These are phyloP conservation scores for Neofusicoccum laricinum DNA, from an alignment of 2,329 filamentous ascomycete genomes.

Conservation along the genomic window DNA sequence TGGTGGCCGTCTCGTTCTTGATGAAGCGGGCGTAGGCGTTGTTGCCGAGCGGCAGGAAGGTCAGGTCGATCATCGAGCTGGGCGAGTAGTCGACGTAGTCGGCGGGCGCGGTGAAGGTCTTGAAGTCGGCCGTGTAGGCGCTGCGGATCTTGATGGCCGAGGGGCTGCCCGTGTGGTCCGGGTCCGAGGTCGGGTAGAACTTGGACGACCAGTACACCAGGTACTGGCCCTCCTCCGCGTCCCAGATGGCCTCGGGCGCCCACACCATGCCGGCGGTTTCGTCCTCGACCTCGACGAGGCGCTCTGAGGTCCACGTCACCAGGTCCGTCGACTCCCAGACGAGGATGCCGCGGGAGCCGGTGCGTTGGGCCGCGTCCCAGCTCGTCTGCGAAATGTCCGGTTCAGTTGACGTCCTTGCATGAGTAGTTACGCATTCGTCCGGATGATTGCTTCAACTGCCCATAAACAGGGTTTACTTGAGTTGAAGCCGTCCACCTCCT, in stretches of 20 bases:
- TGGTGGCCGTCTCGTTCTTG: slow-evolving; percentile 54
- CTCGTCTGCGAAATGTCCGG: slow-evolving; percentile 37
- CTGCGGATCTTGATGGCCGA: slow-evolving; percentile 49
- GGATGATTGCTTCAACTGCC: too few species aligned
- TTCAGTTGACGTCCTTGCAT: too few species aligned
- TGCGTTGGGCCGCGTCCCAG: slow-evolving; percentile 53
- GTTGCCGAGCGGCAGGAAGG: slow-evolving; percentile 49
- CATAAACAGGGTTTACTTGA: background rate
- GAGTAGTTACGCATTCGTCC: too few species aligned
- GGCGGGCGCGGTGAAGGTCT: slow-evolving; percentile 48
- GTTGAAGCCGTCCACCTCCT: background rate
- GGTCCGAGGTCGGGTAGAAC: slow-evolving; percentile 47
- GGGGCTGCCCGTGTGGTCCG: slow-evolving; percentile 48
- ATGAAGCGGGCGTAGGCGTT: slow-evolving; percentile 53
- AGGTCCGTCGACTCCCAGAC: slow-evolving; percentile 56
- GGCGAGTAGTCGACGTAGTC: slow-evolving; percentile 51
- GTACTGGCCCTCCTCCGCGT: slow-evolving; percentile 45
- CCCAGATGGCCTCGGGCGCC: slow-evolving; percentile 57
- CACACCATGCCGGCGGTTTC: slow-evolving; percentile 57
- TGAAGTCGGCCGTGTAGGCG: slow-evolving; percentile 56
- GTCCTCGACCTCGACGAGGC: slow-evolving; percentile 52
- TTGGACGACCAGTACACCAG: slow-evolving; percentile 51
- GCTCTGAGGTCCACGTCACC: slow-evolving; percentile 48
- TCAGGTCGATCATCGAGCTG: slow-evolving; percentile 55
- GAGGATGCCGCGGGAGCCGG: slow-evolving; percentile 52